These are phyloP conservation scores for Moelleriella libera DNA, from an alignment of 2,329 filamentous ascomycete species.

Conservation along the genomic window DNA sequence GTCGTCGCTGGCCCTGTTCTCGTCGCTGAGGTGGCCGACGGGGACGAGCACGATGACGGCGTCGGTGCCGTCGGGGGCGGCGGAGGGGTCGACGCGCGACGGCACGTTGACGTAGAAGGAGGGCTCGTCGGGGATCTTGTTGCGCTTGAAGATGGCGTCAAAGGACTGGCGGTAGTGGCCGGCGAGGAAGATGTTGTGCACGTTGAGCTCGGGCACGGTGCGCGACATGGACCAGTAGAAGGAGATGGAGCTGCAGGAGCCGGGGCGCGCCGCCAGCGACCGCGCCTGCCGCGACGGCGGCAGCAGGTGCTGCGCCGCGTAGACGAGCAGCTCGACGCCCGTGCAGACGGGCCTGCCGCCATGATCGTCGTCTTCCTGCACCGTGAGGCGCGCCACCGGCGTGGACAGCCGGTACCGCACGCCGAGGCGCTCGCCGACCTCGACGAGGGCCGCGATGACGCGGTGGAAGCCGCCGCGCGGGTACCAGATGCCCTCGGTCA, in stretches of 20 bases:
- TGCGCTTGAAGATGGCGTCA: conserved; percentile 59
- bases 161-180: conserved; percentile 61
- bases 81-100: conserved; percentile 50
- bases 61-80: conserved; percentile 52
- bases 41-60: conserved; percentile 57
- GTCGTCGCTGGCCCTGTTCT: conserved; percentile 24
- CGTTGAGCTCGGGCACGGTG: conserved; percentile 46
- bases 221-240: conserved; percentile 61
- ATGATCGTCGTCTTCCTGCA: conserved; percentile 16
- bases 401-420: conserved; percentile 48
- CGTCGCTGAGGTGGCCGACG: conserved; percentile 44
- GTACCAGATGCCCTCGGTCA: conserved; percentile 58
- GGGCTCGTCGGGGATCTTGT: conserved; percentile 51
- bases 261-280: conserved; percentile 25
- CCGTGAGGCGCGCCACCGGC: conserved; percentile 38
- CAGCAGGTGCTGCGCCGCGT: conserved; percentile 59
- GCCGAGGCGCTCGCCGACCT: conserved; percentile 46
- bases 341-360: conserved; percentile 9
- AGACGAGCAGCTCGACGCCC: conserved; percentile 52
- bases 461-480: conserved; percentile 56
- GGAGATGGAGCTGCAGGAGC: conserved; percentile 59
- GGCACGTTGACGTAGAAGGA: conserved; percentile 71
- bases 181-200: conserved; percentile 68
- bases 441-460: conserved; percentile 47
- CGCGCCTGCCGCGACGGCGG: conserved; percentile 27